Percentiles rank a stretch among this genome's conserved stretches.
Conservation (phyloP, 1,139 yeast species). For the Diutina sp. region DNA sequence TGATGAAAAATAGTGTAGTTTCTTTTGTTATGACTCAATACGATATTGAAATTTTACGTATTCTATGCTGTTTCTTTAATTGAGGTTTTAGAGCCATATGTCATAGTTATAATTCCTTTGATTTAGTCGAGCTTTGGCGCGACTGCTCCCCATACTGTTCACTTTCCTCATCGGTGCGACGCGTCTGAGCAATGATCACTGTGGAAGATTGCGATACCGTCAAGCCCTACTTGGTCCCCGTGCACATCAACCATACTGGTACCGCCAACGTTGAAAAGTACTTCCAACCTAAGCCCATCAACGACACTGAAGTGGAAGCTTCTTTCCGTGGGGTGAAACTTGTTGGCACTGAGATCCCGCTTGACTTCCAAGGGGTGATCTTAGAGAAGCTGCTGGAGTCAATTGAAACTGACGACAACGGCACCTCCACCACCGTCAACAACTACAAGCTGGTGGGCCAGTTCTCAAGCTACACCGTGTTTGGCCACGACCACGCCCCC, state of each 20-base stretch:
- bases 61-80: too few species aligned
- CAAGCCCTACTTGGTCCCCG: not conserved
- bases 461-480: not conserved
- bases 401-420: not conserved
- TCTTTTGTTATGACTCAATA: too few species aligned
- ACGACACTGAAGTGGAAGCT: not conserved
- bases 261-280: not conserved
- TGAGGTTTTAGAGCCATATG: too few species aligned
- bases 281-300: not conserved
- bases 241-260: not conserved
- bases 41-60: too few species aligned
- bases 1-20: too few species aligned
- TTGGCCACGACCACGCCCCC: not conserved
- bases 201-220: not conserved
- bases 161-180: not conserved
- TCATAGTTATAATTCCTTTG: too few species aligned
- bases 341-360: not conserved
- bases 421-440: not conserved
- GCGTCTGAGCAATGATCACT: not conserved
- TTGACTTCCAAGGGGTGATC: not conserved
- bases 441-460: not conserved
- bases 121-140: too few species aligned
- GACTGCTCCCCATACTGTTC: too few species aligned
- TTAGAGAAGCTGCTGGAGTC: not conserved
- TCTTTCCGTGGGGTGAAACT: not conserved